Conservation (phyloP, 441 rosid species). For the Breynia disticha region DNA sequence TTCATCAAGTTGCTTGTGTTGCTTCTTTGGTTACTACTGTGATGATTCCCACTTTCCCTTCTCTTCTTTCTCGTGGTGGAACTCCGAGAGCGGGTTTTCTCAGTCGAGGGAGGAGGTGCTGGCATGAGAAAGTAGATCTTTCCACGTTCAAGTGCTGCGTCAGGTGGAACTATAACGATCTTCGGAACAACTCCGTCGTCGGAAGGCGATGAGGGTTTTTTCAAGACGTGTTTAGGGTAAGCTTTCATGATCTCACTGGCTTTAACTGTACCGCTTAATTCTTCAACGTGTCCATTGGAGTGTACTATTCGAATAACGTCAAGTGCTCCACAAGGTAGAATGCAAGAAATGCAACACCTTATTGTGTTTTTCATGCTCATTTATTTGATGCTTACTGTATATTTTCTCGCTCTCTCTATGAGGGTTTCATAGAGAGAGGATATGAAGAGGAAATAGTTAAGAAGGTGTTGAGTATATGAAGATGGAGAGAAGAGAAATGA, state of each 20-base stretch:
- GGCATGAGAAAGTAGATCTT: slow-evolving; percentile 93
- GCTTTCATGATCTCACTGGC: slow-evolving; percentile 80
- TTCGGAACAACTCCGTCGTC: slow-evolving; percentile 45
- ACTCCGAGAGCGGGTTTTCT: slow-evolving; percentile 21
- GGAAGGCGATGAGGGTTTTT: slow-evolving; percentile 56
- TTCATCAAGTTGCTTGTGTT: slow-evolving; percentile 12
- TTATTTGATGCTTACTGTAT: not conserved
- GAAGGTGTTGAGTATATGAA: not conserved
- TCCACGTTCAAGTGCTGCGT: slow-evolving; percentile 87
- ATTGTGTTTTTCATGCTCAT: slow-evolving; percentile 64
- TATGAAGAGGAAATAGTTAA: slow-evolving; percentile 3
- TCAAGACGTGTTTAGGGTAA: slow-evolving; percentile 73
- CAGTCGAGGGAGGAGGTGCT: slow-evolving; percentile 24
- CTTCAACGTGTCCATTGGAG: slow-evolving; percentile 81
- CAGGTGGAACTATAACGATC: slow-evolving; percentile 82
- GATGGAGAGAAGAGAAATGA: not conserved
- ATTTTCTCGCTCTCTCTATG: slow-evolving; percentile 15
- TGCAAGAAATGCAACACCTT: slow-evolving; percentile 92
- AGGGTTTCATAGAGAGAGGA: slow-evolving; percentile 17
- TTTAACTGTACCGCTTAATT: slow-evolving; percentile 65
- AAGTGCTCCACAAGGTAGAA: slow-evolving; percentile 89
- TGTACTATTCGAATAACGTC: slow-evolving; percentile 92
- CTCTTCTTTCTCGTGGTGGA: slow-evolving; percentile 28
- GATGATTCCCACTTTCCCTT: slow-evolving; percentile 16
- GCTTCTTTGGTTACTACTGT: not conserved